phyloP scores from a whole-genome alignment of 2,329 filamentous ascomycete genomes.

The Arthrinium puccinioides region DNA sequence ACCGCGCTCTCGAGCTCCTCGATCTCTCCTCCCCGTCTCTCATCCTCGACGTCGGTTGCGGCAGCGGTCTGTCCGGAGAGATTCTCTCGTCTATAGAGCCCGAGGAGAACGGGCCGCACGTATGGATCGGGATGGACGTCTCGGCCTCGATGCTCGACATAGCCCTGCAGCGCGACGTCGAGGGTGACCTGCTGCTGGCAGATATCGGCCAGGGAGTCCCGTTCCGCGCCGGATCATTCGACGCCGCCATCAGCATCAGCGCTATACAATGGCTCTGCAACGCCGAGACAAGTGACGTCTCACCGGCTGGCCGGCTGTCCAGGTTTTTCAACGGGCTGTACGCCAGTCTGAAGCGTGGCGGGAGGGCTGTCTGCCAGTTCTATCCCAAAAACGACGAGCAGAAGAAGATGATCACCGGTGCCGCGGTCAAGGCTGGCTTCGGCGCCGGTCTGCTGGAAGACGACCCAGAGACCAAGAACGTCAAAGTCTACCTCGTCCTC shows the following conservation, averaged over 20 bases:
- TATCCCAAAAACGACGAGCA: conserved; percentile 95
- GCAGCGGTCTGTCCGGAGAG: conserved; percentile 88
- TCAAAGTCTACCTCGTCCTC: conserved; percentile 91
- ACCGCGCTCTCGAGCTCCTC: conserved; percentile 86
- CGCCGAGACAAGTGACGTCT: conserved; percentile 81
- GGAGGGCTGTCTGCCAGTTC: conserved; percentile 90
- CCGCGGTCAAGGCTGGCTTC: conserved; percentile 89
- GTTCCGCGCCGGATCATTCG: conserved; percentile 86
- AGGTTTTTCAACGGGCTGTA: conserved; percentile 94
- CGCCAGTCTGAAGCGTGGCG: conserved; percentile 73
- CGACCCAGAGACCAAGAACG: conserved; percentile 91
- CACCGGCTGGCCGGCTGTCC: conserved; percentile 66
- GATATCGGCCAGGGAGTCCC: conserved; percentile 95
- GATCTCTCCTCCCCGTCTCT: conserved; percentile 71
- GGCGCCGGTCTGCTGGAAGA: conserved; percentile 92
- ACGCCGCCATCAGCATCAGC: conserved; percentile 89
- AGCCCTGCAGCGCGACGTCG: conserved; percentile 82
- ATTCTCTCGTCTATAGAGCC: conserved; percentile 70
- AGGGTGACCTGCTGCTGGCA: conserved; percentile 87
- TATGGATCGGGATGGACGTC: conserved; percentile 97
- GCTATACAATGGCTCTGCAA: conserved; percentile 99
- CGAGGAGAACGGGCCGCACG: conserved; percentile 75
- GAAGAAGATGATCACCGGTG: conserved; percentile 82
- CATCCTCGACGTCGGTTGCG: conserved; percentile 95
- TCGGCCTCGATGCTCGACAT: conserved; percentile 95